These are phyloP conservation scores for Parietaria judaica DNA, from an alignment of 306 rosid genomes.

Conservation along the genomic window DNA sequence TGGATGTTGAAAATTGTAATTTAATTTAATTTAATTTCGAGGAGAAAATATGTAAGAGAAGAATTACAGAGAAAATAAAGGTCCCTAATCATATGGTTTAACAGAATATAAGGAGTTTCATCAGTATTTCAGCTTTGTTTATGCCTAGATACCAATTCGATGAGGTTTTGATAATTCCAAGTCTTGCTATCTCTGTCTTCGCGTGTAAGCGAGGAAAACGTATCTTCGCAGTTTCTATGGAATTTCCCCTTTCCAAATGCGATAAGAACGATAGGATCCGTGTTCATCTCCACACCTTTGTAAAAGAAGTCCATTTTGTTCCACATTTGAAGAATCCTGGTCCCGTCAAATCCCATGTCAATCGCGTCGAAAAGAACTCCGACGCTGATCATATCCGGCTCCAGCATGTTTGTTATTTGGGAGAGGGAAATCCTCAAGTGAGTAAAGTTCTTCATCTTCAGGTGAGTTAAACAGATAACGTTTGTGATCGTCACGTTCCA, in stretches of 20 bases:
- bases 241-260: constrained; percentile 72
- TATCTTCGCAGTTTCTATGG: constrained; percentile 43
- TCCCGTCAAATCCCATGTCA: constrained; percentile 46
- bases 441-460: constrained; percentile 65
- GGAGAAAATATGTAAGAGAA: too few relatives aligned
- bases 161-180: constrained; percentile 48
- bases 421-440: constrained; percentile 41
- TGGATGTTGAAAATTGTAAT: too few relatives aligned
- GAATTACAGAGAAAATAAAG: too few relatives aligned
- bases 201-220: constrained; percentile 41
- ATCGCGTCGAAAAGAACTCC: constrained; percentile 60
- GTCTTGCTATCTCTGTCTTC: constrained; percentile 34
- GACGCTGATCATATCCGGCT: constrained; percentile 48
- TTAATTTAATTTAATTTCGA: too few relatives aligned
- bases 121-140: too few relatives aligned
- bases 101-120: too few relatives aligned
- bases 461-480: constrained; percentile 46
- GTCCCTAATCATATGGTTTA: too few relatives aligned
- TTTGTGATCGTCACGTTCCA: constrained; percentile 50
- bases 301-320: constrained; percentile 40
- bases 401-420: constrained; percentile 26
- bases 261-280: constrained; percentile 57
- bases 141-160: constrained; percentile 29
- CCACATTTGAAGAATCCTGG: constrained; percentile 38
- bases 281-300: constrained; percentile 44